Evolutionary conservation across 2,329 filamentous ascomycete genomes (phyloP).

Genomic region (Penicillium verrucosum): DNA sequence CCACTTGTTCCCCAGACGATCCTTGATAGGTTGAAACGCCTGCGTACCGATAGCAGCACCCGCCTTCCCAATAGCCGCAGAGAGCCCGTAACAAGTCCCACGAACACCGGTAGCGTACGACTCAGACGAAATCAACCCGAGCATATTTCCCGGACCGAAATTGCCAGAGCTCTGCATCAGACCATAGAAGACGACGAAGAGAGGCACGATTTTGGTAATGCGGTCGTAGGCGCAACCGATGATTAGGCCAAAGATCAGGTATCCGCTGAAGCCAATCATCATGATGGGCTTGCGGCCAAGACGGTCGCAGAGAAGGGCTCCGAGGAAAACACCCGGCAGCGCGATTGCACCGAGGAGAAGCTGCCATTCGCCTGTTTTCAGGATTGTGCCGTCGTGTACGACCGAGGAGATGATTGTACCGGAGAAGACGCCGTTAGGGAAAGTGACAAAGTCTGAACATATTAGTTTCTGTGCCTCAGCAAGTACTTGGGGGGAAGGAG

Average conservation of each 20-base stretch:
- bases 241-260: slow-evolving; percentile 52
- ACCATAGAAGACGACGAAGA: slow-evolving; percentile 54
- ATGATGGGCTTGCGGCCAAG: slow-evolving; percentile 52
- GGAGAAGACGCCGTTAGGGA: slow-evolving; percentile 49
- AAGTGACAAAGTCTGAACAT: slow-evolving; percentile 41
- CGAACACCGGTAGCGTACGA: slow-evolving; percentile 53
- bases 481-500: too few relatives aligned
- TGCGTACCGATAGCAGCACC: slow-evolving; percentile 53
- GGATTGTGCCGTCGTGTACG: slow-evolving; percentile 39
- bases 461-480: neutral
- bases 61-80: slow-evolving; percentile 51
- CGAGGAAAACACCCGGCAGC: slow-evolving; percentile 51
- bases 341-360: slow-evolving; percentile 43
- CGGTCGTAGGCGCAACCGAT: slow-evolving; percentile 50
- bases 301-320: slow-evolving; percentile 48
- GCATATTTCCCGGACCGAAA: slow-evolving; percentile 51
- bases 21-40: slow-evolving; percentile 50
- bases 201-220: slow-evolving; percentile 50
- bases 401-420: slow-evolving; percentile 45
- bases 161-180: slow-evolving; percentile 52
- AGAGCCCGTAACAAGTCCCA: slow-evolving; percentile 52
- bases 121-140: slow-evolving; percentile 52
- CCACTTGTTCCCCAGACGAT: slow-evolving; percentile 48
- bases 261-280: slow-evolving; percentile 52
- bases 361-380: slow-evolving; percentile 49